Conservation (phyloP, 306 rosid genomes). For the Cucurbita moschata region DNA sequence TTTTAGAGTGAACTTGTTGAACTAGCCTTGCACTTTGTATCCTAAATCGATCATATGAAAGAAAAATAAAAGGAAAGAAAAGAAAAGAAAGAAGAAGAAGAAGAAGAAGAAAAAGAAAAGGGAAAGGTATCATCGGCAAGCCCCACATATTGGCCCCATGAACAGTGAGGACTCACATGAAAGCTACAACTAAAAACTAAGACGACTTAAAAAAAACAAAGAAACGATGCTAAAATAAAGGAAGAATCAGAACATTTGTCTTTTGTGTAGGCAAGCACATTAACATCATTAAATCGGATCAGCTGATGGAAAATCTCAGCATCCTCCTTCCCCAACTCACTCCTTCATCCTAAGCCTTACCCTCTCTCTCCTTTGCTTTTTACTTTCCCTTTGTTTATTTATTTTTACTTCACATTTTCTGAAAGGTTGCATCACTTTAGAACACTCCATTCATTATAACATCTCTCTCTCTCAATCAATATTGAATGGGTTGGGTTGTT, state of each 20-base stretch:
- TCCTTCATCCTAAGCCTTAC: background rate
- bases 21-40: background rate
- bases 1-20: background rate
- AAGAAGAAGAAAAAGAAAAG: constrained; percentile 6
- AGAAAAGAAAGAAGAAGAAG: background rate
- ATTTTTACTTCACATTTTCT: constrained; percentile 37
- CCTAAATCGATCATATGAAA: background rate
- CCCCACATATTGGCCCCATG: constrained; percentile 3
- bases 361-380: constrained; percentile 10
- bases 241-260: constrained; percentile 5
- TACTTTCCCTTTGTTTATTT: constrained; percentile 10
- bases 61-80: background rate
- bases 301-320: constrained; percentile 4
- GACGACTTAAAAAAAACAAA: background rate
- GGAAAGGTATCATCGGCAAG: constrained; percentile 7
- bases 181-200: background rate
- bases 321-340: constrained; percentile 7
- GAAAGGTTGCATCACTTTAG: constrained; percentile 86
- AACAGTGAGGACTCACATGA: constrained; percentile 4
- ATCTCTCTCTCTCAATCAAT: background rate
- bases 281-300: constrained; percentile 5
- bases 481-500: background rate
- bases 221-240: background rate
- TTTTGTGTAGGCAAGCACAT: constrained; percentile 6
- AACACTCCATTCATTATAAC: constrained; percentile 18